Evolutionary conservation across 768 basidiomycete species (phyloP).

Genomic region (Pholiota microspora): DNA sequence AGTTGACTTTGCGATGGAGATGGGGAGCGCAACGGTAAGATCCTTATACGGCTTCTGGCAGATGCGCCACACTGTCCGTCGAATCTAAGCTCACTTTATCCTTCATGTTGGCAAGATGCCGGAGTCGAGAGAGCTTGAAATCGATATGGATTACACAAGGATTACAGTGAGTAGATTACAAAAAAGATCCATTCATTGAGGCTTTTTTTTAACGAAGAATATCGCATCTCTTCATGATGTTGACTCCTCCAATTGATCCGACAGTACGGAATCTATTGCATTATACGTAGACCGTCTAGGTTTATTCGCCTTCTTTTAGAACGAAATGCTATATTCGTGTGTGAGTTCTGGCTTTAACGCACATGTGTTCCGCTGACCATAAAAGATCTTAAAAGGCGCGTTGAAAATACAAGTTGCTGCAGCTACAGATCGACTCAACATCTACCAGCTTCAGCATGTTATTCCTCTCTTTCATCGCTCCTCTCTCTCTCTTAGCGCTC

Average conservation of each 20-base stretch:
- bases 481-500: not conserved
- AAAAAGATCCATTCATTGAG: no score
- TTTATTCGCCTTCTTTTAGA: not conserved
- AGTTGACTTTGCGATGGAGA: not conserved
- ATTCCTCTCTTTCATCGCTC: not conserved
- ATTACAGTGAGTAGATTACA: no score
- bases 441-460: not conserved
- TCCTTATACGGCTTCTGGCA: not conserved
- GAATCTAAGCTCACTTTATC: no score
- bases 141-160: no score
- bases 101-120: no score
- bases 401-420: not conserved
- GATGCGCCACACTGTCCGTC: no score
- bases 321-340: not conserved
- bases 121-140: no score
- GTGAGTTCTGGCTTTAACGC: not conserved
- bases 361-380: not conserved
- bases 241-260: no score
- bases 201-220: no score
- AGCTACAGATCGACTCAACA: not conserved
- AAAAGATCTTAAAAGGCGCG: not conserved
- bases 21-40: not conserved
- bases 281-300: not conserved
- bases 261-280: not conserved
- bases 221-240: no score